phyloP scores from a whole-genome alignment of 495 filamentous ascomycete genomes.

The Penicillium crystallinum region DNA sequence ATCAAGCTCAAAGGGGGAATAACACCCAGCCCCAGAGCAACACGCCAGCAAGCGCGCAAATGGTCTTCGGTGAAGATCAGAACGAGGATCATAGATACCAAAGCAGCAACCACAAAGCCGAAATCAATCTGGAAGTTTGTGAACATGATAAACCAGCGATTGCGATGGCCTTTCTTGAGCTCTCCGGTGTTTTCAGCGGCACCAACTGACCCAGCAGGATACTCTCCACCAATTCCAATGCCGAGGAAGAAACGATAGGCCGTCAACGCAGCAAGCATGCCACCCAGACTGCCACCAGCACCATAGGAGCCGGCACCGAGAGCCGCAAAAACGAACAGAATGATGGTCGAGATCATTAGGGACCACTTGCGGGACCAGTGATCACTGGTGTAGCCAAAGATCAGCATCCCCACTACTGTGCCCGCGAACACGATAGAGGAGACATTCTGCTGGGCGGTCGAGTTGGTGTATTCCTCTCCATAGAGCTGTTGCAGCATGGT shows the following conservation, averaged over 20 bases:
- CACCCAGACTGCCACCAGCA: constrained; percentile 51
- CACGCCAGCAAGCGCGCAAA: constrained; percentile 68
- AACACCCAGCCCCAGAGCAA: constrained; percentile 70
- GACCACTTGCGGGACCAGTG: constrained; percentile 80
- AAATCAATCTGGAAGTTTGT: constrained; percentile 86
- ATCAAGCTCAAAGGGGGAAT: constrained; percentile 73
- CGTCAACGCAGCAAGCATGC: constrained; percentile 75
- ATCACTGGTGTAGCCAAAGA: constrained; percentile 79
- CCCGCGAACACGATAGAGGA: constrained; percentile 81
- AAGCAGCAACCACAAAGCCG: constrained; percentile 69
- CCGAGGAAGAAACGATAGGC: constrained; percentile 82
- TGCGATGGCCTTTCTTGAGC: constrained; percentile 70
- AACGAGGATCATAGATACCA: constrained; percentile 69
- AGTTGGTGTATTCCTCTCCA: constrained; percentile 54
- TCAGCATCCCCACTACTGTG: constrained; percentile 77
- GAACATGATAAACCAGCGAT: constrained; percentile 89
- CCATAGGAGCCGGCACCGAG: constrained; percentile 73
- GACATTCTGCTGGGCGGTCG: constrained; percentile 63
- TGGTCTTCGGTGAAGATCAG: constrained; percentile 64
- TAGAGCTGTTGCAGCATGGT: constrained; percentile 66
- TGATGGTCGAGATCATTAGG: constrained; percentile 70
- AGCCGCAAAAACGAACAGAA: constrained; percentile 81
- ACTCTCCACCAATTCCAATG: constrained; percentile 66
- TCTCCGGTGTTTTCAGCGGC: constrained; percentile 81
- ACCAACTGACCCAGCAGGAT: constrained; percentile 82